These are phyloP conservation scores for Penicillium sp. DNA, from an alignment of 2,329 filamentous ascomycete species.

Conservation along the genomic window DNA sequence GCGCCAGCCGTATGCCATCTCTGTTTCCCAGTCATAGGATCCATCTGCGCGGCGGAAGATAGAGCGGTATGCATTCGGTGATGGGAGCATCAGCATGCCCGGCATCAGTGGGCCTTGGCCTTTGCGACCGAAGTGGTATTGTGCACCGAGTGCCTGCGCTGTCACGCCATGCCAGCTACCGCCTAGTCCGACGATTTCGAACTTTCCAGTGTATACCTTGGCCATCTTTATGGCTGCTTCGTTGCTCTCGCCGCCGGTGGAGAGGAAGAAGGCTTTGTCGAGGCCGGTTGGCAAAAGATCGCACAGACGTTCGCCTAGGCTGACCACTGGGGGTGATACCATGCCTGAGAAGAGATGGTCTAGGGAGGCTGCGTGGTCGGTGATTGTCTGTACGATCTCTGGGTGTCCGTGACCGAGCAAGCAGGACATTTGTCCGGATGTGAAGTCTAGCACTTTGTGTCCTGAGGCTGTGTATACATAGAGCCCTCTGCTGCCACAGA, in stretches of 20 bases:
- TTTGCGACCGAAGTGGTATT: slow-evolving; percentile 32
- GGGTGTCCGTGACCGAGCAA: slow-evolving; percentile 59
- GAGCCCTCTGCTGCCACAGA: slow-evolving; percentile 12
- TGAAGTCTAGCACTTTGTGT: slow-evolving; percentile 55
- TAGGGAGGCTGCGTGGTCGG: slow-evolving; percentile 51
- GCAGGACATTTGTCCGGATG: slow-evolving; percentile 61
- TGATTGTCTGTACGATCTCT: slow-evolving; percentile 57
- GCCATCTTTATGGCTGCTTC: slow-evolving; percentile 66
- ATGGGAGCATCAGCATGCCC: slow-evolving; percentile 58
- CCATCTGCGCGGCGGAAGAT: slow-evolving; percentile 60
- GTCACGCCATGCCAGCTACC: slow-evolving; percentile 64
- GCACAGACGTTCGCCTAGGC: slow-evolving; percentile 51
- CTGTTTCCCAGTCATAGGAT: slow-evolving; percentile 63
- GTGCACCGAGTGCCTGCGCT: slow-evolving; percentile 52
- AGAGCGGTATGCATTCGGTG: slow-evolving; percentile 62
- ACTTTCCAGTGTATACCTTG: slow-evolving; percentile 63
- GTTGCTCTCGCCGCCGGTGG: slow-evolving; percentile 58
- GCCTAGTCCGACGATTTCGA: slow-evolving; percentile 61
- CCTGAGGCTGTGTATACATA: slow-evolving; percentile 10
- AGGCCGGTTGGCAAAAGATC: slow-evolving; percentile 50
- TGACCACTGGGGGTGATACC: slow-evolving; percentile 58
- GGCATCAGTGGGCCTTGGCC: slow-evolving; percentile 45
- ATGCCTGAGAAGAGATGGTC: slow-evolving; percentile 63
- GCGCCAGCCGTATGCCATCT: slow-evolving; percentile 62
- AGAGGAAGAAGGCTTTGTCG: slow-evolving; percentile 59